Base-by-base conservation (phyloP, 2,329 filamentous ascomycete species). In the Cercospora sp. region DNA sequence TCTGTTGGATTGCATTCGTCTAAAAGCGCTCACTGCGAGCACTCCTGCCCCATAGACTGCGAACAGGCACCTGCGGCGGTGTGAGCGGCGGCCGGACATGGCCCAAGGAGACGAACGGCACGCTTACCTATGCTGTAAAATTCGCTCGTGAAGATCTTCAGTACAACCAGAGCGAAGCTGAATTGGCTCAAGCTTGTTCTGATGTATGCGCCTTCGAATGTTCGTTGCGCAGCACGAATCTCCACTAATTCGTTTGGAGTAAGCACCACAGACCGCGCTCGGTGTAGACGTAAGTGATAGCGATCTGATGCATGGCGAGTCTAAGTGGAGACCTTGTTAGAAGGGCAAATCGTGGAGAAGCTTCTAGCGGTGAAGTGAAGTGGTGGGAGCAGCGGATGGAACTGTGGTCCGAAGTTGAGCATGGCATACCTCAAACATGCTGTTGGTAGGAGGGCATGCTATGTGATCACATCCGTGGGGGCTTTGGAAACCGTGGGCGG, bases 181-280 rank as follows among this genome's bases (percentile, higher is more conserved):
- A 98, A 98, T 77, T 98, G 94, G 3, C 92, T 92, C 21, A 99
- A 88, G 2, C 94, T 94, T 0, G 95, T 99, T 69, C 95, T 91
- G 77, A 97, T 91, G 81, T 98, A 99, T 24, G 95, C 95, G 24
- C 95, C 95, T 81, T 99, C 95, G 75, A 98, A 99, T 1, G 95
- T 99, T 65, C 95, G 89, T 79, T 99, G 95, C 10, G 94, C 92
- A 12, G 95, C 95, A 71, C 95, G 92, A 73, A 98, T 91, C 81
- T 98, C 95, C 71, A 97, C 92, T 53, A 99, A 90, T 80, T 97
- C 94, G 74, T 91, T 86, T 26, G 89, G 85, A 3, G 93, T 96
- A 69, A 97, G 85, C 26, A 95, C 84, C 34, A 97, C 91, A 26
- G 91, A 94, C 69, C 91, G 88, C 55, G 94, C 93, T 64, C 93